Conservation (phyloP, 2,329 filamentous ascomycete species). For the Penicillium frequentans region DNA sequence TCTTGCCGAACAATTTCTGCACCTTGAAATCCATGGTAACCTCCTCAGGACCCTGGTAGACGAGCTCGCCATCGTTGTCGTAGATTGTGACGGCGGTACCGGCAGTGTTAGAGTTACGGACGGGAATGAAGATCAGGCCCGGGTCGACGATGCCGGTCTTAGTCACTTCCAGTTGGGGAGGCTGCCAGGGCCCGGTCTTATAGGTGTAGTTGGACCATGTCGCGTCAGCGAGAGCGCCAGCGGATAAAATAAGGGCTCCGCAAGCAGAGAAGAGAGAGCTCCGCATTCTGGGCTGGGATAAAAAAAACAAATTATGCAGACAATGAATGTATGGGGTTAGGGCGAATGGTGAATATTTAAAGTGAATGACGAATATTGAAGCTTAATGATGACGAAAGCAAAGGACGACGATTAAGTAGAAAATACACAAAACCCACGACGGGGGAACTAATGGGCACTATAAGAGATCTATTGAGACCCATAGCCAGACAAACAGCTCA, state of each 20-base stretch:
- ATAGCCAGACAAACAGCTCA: neutral
- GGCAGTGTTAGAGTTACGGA: constrained; percentile 24
- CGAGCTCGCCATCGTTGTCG: constrained; percentile 32
- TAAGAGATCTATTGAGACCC: neutral
- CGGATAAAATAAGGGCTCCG: neutral
- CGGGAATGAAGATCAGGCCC: constrained; percentile 34
- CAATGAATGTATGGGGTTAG: neutral
- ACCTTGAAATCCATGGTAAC: constrained; percentile 33
- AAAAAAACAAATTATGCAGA: neutral
- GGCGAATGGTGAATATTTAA: neutral
- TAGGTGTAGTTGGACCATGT: constrained; percentile 6
- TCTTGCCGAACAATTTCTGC: constrained; percentile 31
- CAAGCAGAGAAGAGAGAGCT: neutral
- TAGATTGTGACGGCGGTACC: constrained; percentile 34
- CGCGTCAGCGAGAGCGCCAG: neutral
- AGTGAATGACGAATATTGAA: constrained; percentile 5
- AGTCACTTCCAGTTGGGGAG: constrained; percentile 28
- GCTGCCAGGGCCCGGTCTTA: constrained; percentile 16
- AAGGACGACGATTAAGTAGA: neutral
- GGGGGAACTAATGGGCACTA: neutral
- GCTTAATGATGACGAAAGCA: neutral
- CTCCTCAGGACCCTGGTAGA: constrained; percentile 34
- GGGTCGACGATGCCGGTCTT: constrained; percentile 29
- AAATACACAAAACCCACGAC: neutral
- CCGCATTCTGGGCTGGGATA: neutral